A percentile compares a stretch with the other conserved stretches of the same genome.
Conservation (phyloP, 2,329 filamentous ascomycete genomes). For the Fusarium chuoi region DNA sequence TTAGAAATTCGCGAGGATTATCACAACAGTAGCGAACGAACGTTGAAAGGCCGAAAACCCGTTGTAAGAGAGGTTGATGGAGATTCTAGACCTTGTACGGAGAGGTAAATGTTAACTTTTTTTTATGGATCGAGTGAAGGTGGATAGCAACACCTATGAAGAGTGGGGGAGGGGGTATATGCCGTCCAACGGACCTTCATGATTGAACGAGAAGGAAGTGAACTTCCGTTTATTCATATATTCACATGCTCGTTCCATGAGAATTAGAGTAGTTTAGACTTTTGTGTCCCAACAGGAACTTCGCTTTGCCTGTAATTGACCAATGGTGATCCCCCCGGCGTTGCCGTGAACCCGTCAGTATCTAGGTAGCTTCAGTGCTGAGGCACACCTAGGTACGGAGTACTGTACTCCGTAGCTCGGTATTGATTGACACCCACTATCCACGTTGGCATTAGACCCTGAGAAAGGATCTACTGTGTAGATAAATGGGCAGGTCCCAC, state of each 20-base stretch:
- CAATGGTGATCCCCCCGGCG: not conserved
- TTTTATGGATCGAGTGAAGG: slow-evolving; percentile 11
- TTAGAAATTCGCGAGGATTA: not conserved
- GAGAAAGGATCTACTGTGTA: not conserved
- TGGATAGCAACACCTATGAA: not conserved
- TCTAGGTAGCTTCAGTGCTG: not conserved
- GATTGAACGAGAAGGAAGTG: not conserved
- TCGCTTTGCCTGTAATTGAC: not conserved
- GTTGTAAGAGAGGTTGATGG: slow-evolving; percentile 8
- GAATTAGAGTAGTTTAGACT: not conserved
- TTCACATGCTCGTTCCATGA: not conserved
- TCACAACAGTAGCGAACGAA: not conserved
- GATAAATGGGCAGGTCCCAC: slow-evolving; percentile 27
- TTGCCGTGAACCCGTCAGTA: not conserved
- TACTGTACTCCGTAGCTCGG: too few species aligned
- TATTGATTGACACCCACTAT: not conserved
- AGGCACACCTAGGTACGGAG: not conserved
- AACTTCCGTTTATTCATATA: not conserved
- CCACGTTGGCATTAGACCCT: not conserved
- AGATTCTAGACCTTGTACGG: slow-evolving; percentile 7
- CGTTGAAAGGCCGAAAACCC: not conserved
- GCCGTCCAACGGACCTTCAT: not conserved
- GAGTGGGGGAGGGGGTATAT: not conserved
- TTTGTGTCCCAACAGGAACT: not conserved
- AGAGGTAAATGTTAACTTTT: slow-evolving; percentile 24